Percentiles rank a stretch among this genome's conserved stretches.
Conservation (phyloP, 2,329 filamentous ascomycete species). For the Penicillium janthinellum region DNA sequence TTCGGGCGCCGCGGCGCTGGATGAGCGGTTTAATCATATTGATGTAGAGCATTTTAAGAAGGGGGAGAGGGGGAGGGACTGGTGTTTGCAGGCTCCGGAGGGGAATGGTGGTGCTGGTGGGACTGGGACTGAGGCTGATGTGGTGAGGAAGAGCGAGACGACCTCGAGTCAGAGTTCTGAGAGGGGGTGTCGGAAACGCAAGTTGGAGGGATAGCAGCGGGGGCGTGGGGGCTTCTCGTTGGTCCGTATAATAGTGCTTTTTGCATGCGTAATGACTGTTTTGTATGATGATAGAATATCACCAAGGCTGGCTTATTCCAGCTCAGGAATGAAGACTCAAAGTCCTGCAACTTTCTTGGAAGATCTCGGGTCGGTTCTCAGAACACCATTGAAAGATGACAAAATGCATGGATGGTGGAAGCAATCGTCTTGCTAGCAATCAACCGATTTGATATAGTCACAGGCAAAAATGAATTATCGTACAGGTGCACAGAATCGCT, state of each 20-base stretch:
- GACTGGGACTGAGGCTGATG: neutral
- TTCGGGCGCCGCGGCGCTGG: slow-evolving; percentile 58
- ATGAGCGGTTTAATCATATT: slow-evolving; percentile 71
- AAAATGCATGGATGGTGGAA: no score
- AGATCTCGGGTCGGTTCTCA: neutral
- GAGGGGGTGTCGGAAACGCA: slow-evolving; percentile 17
- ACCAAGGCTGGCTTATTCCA: neutral
- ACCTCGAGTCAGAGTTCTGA: neutral
- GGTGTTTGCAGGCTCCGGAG: slow-evolving; percentile 30
- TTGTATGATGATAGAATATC: slow-evolving; percentile 9
- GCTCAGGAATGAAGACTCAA: neutral
- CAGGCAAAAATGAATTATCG: neutral
- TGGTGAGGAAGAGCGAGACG: neutral
- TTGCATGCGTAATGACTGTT: slow-evolving; percentile 5
- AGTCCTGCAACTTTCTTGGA: no score
- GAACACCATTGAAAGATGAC: neutral
- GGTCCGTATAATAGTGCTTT: slow-evolving; percentile 1
- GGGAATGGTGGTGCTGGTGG: neutral
- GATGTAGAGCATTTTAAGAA: slow-evolving; percentile 57
- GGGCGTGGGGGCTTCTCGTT: neutral
- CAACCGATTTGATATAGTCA: neutral
- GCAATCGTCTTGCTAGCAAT: neutral
- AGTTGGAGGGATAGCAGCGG: neutral
- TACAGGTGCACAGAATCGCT: neutral
- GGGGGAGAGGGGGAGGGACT: slow-evolving; percentile 37